Percentiles rank a stretch among this genome's conserved stretches.
Evolutionary conservation across 1,284 basidiomycete genomes (phyloP).

Genomic region (Schizophyllum commune): DNA sequence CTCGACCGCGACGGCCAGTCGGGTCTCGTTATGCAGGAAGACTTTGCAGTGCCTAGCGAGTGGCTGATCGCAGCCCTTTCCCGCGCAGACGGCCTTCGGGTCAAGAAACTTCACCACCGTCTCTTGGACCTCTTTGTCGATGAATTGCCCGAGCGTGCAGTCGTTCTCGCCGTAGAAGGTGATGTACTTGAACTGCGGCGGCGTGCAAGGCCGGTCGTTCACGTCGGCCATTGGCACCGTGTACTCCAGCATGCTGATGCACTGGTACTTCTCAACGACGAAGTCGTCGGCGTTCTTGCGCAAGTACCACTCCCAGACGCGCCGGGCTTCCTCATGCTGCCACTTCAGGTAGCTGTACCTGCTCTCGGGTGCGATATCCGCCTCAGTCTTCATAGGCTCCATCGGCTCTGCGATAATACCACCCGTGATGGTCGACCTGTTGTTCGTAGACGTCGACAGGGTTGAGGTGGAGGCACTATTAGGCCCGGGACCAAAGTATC

Average conservation of each 20-base stretch:
- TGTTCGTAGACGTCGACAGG: constrained; percentile 2
- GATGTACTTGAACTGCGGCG: constrained; percentile 65
- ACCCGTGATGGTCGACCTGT: neutral
- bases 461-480: constrained; percentile 6
- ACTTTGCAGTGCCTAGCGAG: constrained; percentile 82
- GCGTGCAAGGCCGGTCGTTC: constrained; percentile 61
- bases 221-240: constrained; percentile 51
- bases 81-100: constrained; percentile 70
- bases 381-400: constrained; percentile 38
- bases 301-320: constrained; percentile 90
- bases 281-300: constrained; percentile 79
- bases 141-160: constrained; percentile 86
- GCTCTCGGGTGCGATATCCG: constrained; percentile 67
- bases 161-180: constrained; percentile 93
- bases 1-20: constrained; percentile 80
- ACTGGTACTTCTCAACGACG: constrained; percentile 90
- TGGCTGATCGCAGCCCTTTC: constrained; percentile 79
- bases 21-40: constrained; percentile 84
- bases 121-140: constrained; percentile 74
- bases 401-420: constrained; percentile 27
- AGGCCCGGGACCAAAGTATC: constrained; percentile 16
- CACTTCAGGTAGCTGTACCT: constrained; percentile 64
- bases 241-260: constrained; percentile 71
- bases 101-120: constrained; percentile 62
- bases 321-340: constrained; percentile 77